These are phyloP conservation scores for Globisporangium okanoganense DNA, from an alignment of 352 stramenopile species.

Conservation along the genomic window DNA sequence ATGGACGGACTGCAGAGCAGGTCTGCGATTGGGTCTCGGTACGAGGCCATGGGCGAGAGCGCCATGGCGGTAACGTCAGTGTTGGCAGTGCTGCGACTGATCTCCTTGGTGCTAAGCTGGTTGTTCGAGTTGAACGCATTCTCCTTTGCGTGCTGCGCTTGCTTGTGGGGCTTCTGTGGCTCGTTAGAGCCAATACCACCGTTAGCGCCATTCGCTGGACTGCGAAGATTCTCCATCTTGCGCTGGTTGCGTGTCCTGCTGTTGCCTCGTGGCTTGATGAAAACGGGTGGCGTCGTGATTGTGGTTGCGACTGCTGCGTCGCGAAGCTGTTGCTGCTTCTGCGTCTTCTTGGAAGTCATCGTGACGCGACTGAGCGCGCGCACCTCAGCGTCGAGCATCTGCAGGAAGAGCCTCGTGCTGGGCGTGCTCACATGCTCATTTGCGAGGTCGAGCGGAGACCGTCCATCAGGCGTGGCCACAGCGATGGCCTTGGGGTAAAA, in stretches of 20 bases:
- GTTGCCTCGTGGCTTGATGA: background rate
- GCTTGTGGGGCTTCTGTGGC: background rate
- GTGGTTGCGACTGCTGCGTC: background rate
- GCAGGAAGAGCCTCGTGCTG: slow-evolving; percentile 28
- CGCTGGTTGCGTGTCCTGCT: background rate
- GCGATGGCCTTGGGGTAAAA: slow-evolving; percentile 56
- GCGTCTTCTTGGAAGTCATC: slow-evolving; percentile 7
- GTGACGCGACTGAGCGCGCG: slow-evolving; percentile 16
- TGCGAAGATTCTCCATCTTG: background rate
- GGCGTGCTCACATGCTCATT: slow-evolving; percentile 29
- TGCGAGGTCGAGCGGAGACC: slow-evolving; percentile 39
- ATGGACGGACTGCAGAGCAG: slow-evolving; percentile 12
- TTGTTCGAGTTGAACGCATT: slow-evolving; percentile 4
- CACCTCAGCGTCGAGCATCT: slow-evolving; percentile 37
- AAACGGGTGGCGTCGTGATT: background rate
- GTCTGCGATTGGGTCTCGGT: slow-evolving; percentile 19
- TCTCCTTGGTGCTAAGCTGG: background rate
- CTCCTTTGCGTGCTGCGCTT: background rate
- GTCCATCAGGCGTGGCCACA: slow-evolving; percentile 45
- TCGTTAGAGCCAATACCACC: background rate
- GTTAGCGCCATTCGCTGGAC: background rate
- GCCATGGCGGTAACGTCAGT: background rate
- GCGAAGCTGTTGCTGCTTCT: slow-evolving; percentile 11
- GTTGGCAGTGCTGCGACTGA: background rate
- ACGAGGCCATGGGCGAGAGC: background rate